Conservation (phyloP, 2,329 filamentous ascomycete species). For the Beauveria pseudobassiana region DNA sequence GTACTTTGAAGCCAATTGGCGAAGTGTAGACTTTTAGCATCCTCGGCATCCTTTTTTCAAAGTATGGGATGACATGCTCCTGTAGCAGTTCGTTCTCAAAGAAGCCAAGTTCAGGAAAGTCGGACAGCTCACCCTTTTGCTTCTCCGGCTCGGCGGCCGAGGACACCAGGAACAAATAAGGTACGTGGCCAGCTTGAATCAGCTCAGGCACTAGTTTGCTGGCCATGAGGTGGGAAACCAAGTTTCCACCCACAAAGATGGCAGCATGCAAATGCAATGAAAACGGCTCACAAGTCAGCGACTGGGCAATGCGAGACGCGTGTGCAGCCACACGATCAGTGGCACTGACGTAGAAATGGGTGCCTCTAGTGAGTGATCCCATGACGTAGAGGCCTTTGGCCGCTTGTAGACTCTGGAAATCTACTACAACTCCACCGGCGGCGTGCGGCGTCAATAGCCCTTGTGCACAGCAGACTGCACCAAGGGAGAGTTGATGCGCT, state of each 20-base stretch:
- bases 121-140: background rate
- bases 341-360: conserved; percentile 11
- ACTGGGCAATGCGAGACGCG: conserved; percentile 6
- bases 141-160: background rate
- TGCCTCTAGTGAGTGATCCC: conserved; percentile 7
- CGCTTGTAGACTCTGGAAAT: conserved; percentile 6
- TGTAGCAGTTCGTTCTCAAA: conserved; percentile 7
- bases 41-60: background rate
- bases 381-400: conserved; percentile 1
- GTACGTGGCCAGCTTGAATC: conserved; percentile 1
- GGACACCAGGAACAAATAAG: background rate
- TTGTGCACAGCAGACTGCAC: background rate
- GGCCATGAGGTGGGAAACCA: conserved; percentile 6
- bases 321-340: conserved; percentile 9
- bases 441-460: conserved; percentile 3
- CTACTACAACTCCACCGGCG: conserved; percentile 5
- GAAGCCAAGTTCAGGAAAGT: background rate
- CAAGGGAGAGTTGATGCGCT: conserved; percentile 5
- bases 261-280: background rate
- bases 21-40: background rate
- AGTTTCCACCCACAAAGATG: background rate
- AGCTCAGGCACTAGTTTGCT: conserved; percentile 8
- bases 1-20: conserved; percentile 5
- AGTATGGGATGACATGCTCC: conserved; percentile 8
- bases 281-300: background rate